Conservation (phyloP, 495 filamentous ascomycete genomes). For the Hamigera avellanea region DNA sequence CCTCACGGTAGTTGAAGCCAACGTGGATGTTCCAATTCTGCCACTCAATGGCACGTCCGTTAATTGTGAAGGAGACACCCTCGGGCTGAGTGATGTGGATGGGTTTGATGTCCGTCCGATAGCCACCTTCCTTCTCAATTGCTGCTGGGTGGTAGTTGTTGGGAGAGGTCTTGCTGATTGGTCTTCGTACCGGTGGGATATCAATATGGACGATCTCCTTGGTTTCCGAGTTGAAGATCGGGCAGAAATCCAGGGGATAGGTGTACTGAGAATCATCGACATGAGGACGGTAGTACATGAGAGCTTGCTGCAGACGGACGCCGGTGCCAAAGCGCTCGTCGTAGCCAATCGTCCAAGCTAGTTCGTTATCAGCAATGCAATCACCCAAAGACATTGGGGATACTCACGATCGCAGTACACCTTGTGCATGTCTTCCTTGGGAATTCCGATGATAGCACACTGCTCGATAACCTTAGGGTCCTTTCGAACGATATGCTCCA, state of each 20-base stretch:
- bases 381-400: neutral
- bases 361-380: slow-evolving; percentile 4
- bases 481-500: slow-evolving; percentile 69
- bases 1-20: slow-evolving; percentile 94
- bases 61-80: slow-evolving; percentile 80
- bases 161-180: slow-evolving; percentile 58
- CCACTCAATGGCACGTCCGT: slow-evolving; percentile 73
- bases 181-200: slow-evolving; percentile 67
- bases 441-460: slow-evolving; percentile 78
- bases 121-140: slow-evolving; percentile 66
- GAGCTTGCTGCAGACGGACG: slow-evolving; percentile 76
- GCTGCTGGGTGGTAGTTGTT: slow-evolving; percentile 73
- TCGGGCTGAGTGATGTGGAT: slow-evolving; percentile 93
- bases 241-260: slow-evolving; percentile 88
- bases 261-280: slow-evolving; percentile 83
- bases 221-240: slow-evolving; percentile 78
- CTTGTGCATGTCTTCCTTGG: slow-evolving; percentile 77
- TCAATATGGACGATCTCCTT: slow-evolving; percentile 83
- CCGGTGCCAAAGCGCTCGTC: slow-evolving; percentile 80
- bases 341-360: slow-evolving; percentile 92
- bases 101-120: slow-evolving; percentile 74
- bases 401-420: slow-evolving; percentile 79
- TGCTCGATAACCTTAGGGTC: slow-evolving; percentile 90
- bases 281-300: slow-evolving; percentile 92
- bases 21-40: slow-evolving; percentile 94